Percentiles rank a stretch among this genome's conserved stretches.
These are phyloP conservation scores for Calocera cornea DNA, from an alignment of 768 basidiomycete genomes.

Conservation along the genomic window DNA sequence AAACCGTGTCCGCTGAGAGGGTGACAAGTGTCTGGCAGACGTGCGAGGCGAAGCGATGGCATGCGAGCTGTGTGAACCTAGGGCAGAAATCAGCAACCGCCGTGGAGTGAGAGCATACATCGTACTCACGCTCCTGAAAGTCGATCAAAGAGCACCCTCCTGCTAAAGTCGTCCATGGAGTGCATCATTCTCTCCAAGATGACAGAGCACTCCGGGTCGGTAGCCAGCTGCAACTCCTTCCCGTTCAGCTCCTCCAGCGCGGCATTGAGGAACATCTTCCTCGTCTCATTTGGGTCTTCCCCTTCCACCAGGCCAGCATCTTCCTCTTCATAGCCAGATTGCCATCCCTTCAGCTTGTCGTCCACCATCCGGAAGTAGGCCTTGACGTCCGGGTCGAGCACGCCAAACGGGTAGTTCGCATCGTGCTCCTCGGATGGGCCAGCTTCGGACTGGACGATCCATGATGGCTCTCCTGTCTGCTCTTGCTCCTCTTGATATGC, in stretches of 20 bases:
- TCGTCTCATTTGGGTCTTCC: conserved; percentile 20
- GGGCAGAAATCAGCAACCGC: background rate
- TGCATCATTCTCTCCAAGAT: conserved; percentile 80
- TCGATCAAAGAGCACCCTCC: conserved; percentile 78
- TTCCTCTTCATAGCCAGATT: conserved; percentile 29
- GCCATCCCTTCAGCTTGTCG: conserved; percentile 77
- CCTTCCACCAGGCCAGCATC: conserved; percentile 32
- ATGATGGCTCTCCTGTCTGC: conserved; percentile 40
- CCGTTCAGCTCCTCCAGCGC: conserved; percentile 72
- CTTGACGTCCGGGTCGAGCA: conserved; percentile 77
- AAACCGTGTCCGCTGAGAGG: conserved; percentile 27
- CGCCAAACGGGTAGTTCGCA: conserved; percentile 72
- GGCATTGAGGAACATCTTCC: conserved; percentile 63
- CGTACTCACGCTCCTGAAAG: conserved; percentile 71
- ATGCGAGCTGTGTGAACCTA: conserved; percentile 51
- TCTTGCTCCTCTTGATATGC: conserved; percentile 14
- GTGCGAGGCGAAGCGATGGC: conserved; percentile 88
- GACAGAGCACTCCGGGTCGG: conserved; percentile 86
- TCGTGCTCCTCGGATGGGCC: conserved; percentile 16
- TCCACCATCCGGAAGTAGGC: conserved; percentile 88
- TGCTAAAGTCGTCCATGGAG: conserved; percentile 94
- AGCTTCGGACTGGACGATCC: conserved; percentile 44
- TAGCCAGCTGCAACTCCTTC: conserved; percentile 80
- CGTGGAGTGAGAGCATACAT: background rate
- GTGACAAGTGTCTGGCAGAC: conserved; percentile 82